Percentiles rank a stretch among this genome's conserved stretches.
Evolutionary conservation across 2,329 filamentous ascomycete genomes (phyloP).

Genomic region (Cordyceps fumosorosea): DNA sequence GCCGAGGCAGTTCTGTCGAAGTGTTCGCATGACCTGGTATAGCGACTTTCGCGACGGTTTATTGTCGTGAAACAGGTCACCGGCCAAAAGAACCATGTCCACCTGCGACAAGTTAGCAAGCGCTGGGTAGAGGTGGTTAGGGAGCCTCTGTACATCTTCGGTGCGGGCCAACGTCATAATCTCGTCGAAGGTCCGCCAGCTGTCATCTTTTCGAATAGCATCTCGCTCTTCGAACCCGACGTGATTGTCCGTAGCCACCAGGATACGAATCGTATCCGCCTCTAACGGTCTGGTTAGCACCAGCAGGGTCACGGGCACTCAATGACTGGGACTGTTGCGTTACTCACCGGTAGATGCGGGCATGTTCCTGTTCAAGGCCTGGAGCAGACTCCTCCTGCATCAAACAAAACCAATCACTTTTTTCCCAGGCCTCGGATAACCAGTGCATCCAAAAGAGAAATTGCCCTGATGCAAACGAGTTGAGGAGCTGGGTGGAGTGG

Average conservation of each 20-base stretch:
- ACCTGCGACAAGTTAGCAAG: conserved; percentile 40
- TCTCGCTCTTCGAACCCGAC: conserved; percentile 94
- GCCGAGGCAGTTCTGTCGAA: conserved; percentile 88
- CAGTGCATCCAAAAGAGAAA: background rate
- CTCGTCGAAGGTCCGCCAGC: conserved; percentile 94
- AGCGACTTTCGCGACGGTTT: conserved; percentile 92
- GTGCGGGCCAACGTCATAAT: conserved; percentile 82
- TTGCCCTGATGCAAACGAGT: conserved; percentile 1
- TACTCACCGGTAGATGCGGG: background rate
- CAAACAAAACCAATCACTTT: background rate
- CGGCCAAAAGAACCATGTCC: conserved; percentile 93
- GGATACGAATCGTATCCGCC: conserved; percentile 85
- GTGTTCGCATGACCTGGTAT: conserved; percentile 93
- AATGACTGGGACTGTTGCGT: background rate
- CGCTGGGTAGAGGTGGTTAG: background rate
- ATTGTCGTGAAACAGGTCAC: conserved; percentile 97
- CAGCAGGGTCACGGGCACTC: background rate
- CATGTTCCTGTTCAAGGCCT: background rate
- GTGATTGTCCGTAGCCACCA: conserved; percentile 95
- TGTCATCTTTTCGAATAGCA: conserved; percentile 90
- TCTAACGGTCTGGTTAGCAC: conserved; percentile 25
- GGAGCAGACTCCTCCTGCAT: background rate
- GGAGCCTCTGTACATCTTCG: conserved; percentile 53
- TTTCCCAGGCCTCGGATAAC: background rate
- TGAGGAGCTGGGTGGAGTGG: background rate